These are phyloP conservation scores for Saccharomyces hybrid DNA, from an alignment of 1,139 yeast species.

Conservation along the genomic window DNA sequence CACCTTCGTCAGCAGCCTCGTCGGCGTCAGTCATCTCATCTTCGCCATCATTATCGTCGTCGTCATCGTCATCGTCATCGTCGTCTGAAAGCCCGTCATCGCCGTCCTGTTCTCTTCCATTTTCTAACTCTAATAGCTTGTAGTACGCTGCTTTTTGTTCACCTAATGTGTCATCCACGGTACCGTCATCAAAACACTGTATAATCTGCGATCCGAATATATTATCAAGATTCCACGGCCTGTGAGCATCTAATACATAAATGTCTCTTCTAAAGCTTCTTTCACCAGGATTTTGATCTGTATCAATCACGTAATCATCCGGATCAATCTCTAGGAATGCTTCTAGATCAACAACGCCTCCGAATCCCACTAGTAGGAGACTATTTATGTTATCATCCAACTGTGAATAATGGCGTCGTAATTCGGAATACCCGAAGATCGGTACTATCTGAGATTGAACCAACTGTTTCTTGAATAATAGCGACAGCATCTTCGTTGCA, in stretches of 20 bases:
- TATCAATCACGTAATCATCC: slow-evolving; percentile 35
- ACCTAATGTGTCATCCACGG: slow-evolving; percentile 48
- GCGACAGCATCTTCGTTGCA: slow-evolving; percentile 70
- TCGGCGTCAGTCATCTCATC: slow-evolving; percentile 18
- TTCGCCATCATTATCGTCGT: slow-evolving; percentile 29
- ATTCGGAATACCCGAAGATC: slow-evolving; percentile 84
- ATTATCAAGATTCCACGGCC: slow-evolving; percentile 96
- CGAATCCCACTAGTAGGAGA: slow-evolving; percentile 82
- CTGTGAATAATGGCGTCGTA: slow-evolving; percentile 52
- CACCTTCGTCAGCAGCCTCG: slow-evolving; percentile 25
- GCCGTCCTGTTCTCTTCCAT: slow-evolving; percentile 25
- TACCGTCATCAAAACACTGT: slow-evolving; percentile 83
- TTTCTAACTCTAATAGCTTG: slow-evolving; percentile 35
- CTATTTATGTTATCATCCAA: slow-evolving; percentile 73
- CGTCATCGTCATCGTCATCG: slow-evolving; percentile 34
- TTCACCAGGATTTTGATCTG: slow-evolving; percentile 13
- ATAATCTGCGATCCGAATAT: slow-evolving; percentile 78
- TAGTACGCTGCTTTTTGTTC: slow-evolving; percentile 51
- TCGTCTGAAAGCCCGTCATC: slow-evolving; percentile 47
- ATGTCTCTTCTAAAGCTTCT: slow-evolving; percentile 42
- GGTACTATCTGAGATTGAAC: slow-evolving; percentile 87
- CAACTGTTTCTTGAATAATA: slow-evolving; percentile 67
- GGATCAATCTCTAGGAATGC: slow-evolving; percentile 63
- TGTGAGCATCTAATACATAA: slow-evolving; percentile 80
- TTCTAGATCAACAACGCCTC: slow-evolving; percentile 87